These are phyloP conservation scores for Suillus bovinus DNA, from an alignment of 768 basidiomycete genomes.

Conservation along the genomic window DNA sequence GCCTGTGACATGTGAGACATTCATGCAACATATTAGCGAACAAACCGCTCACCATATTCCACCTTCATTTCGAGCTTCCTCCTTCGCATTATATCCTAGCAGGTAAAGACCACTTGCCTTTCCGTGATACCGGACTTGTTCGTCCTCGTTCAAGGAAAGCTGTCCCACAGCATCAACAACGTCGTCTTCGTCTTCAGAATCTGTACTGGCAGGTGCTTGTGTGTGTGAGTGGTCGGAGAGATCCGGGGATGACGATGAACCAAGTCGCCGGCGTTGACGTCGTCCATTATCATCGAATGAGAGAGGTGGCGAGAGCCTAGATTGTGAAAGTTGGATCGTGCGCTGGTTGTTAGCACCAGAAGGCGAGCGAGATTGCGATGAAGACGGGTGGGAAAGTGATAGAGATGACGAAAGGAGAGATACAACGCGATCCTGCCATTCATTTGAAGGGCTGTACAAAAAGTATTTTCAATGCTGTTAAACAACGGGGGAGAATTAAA, in stretches of 20 bases:
- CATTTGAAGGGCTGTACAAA: slow-evolving; percentile 63
- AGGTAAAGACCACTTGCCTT: slow-evolving; percentile 82
- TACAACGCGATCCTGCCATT: slow-evolving; percentile 77
- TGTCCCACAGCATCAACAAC: slow-evolving; percentile 79
- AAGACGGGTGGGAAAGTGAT: slow-evolving; percentile 10
- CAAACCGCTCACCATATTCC: slow-evolving; percentile 65
- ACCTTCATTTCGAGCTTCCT: slow-evolving; percentile 68
- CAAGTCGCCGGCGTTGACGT: slow-evolving; percentile 54
- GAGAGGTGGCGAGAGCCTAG: slow-evolving; percentile 17
- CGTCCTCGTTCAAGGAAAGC: slow-evolving; percentile 84
- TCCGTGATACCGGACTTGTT: slow-evolving; percentile 84
- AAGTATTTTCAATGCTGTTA: slow-evolving; percentile 12
- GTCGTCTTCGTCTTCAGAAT: slow-evolving; percentile 42
- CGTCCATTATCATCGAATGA: slow-evolving; percentile 35
- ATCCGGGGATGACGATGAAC: slow-evolving; percentile 24
- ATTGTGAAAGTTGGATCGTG: slow-evolving; percentile 6
- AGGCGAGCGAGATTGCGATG: slow-evolving; percentile 1
- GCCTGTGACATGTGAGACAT: slow-evolving; percentile 45
- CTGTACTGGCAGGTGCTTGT: slow-evolving; percentile 29
- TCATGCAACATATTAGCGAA: slow-evolving; percentile 10
- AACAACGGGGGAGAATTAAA: slow-evolving; percentile 12
- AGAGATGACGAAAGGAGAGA: slow-evolving; percentile 23
- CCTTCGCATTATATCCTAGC: slow-evolving; percentile 57
- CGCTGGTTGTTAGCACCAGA: slow-evolving; percentile 14
- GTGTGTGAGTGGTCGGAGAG: slow-evolving; percentile 13